Percentiles rank a stretch among this genome's conserved stretches.
phyloP scores from a whole-genome alignment of 2,329 filamentous ascomycete species.

The Colletotrichum horii region DNA sequence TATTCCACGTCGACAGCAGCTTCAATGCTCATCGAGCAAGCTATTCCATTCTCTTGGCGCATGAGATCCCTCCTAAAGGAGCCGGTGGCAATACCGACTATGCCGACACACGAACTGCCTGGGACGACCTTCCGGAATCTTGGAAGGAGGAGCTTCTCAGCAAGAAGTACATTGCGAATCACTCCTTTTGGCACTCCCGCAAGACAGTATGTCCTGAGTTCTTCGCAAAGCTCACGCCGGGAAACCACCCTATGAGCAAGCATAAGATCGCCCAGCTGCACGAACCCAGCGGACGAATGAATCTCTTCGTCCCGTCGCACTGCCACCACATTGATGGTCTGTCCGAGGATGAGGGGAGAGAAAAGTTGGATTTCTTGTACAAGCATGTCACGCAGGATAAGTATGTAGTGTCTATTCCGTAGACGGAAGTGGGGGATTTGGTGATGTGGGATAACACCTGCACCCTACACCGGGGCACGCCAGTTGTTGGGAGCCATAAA shows the following conservation, averaged over 20 bases:
- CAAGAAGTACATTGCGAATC: constrained; percentile 50
- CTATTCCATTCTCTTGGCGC: constrained; percentile 56
- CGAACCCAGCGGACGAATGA: constrained; percentile 54
- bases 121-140: constrained; percentile 44
- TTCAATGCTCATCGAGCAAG: constrained; percentile 60
- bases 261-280: constrained; percentile 58
- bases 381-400: constrained; percentile 51
- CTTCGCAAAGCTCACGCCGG: constrained; percentile 49
- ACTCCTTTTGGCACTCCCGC: constrained; percentile 57
- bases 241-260: constrained; percentile 39
- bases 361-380: constrained; percentile 46
- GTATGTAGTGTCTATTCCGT: constrained; percentile 50
- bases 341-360: constrained; percentile 35
- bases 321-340: constrained; percentile 57
- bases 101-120: constrained; percentile 58
- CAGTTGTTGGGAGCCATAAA: constrained; percentile 50
- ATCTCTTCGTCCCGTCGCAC: constrained; percentile 59
- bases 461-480: constrained; percentile 58
- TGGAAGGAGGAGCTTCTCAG: constrained; percentile 37
- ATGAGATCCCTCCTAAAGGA: constrained; percentile 50
- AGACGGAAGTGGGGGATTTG: constrained; percentile 54
- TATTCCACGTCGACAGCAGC: constrained; percentile 61
- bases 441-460: constrained; percentile 65
- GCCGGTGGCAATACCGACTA: constrained; percentile 58
- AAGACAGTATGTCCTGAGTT: constrained; percentile 55